Conservation (phyloP, 1,139 yeast genomes). For the Hanseniaspora uvarum region DNA sequence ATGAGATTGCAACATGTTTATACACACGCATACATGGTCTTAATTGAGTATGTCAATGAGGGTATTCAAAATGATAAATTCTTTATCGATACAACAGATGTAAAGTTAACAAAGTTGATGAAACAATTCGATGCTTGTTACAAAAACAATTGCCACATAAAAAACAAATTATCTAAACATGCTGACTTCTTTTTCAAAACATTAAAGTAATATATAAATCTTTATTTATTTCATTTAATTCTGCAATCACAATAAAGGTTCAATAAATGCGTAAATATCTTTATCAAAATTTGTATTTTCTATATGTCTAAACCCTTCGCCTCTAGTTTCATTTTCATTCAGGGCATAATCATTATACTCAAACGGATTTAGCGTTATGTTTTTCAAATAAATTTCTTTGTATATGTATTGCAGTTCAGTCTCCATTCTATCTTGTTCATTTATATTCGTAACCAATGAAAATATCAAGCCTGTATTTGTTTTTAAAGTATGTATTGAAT, state of each 20-base stretch:
- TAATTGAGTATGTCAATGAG: not conserved
- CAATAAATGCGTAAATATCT: constrained; percentile 27
- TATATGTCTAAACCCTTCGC: constrained; percentile 29
- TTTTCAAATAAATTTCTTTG: constrained; percentile 53
- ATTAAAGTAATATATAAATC: not conserved
- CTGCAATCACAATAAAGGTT: constrained; percentile 25
- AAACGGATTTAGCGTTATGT: constrained; percentile 51
- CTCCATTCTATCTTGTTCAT: constrained; percentile 37
- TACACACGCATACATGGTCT: constrained; percentile 12
- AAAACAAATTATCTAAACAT: not conserved
- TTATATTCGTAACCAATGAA: constrained; percentile 60
- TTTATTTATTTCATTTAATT: not conserved
- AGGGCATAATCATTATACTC: constrained; percentile 29
- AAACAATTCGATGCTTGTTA: constrained; percentile 1
- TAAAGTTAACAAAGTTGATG: not conserved
- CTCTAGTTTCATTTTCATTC: constrained; percentile 26
- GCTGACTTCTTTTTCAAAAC: not conserved
- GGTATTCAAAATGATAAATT: constrained; percentile 3
- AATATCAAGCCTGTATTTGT: constrained; percentile 71
- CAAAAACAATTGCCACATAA: not conserved
- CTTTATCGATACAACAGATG: not conserved
- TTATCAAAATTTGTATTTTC: constrained; percentile 27
- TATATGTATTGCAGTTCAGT: constrained; percentile 49
- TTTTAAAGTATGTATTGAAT: constrained; percentile 69
- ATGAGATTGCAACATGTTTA: constrained; percentile 37